phyloP scores from a whole-genome alignment of 768 basidiomycete species.

The Pleurotus djamor region DNA sequence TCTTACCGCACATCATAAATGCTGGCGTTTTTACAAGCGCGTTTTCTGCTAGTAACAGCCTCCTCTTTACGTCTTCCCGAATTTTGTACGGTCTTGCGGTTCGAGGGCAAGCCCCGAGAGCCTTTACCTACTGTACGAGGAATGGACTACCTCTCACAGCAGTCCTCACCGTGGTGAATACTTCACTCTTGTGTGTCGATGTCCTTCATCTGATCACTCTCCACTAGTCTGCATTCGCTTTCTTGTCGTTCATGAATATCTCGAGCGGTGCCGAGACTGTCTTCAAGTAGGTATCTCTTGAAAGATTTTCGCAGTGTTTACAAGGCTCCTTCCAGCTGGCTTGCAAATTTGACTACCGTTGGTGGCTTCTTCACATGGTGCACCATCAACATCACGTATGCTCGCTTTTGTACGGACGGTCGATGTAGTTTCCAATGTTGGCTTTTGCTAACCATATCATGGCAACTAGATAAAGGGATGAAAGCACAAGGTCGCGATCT shows the following conservation, averaged over 20 bases:
- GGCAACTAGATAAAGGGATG: conserved; percentile 33
- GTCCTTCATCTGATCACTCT: too few species aligned
- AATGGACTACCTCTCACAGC: conserved; percentile 42
- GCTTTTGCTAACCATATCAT: background rate
- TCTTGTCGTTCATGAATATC: conserved; percentile 66
- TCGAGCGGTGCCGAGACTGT: conserved; percentile 49
- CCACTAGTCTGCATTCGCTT: conserved; percentile 32
- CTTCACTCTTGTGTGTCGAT: too few species aligned
- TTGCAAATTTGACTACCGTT: conserved; percentile 64
- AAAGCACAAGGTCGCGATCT: conserved; percentile 64
- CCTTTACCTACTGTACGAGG: conserved; percentile 41
- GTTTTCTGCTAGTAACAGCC: conserved; percentile 70
- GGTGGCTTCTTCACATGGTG: conserved; percentile 70
- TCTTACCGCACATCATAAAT: conserved; percentile 68
- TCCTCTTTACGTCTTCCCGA: conserved; percentile 51
- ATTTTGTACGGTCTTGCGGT: conserved; percentile 51
- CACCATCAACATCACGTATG: conserved; percentile 66
- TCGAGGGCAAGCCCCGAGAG: conserved; percentile 44
- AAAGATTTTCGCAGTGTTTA: background rate
- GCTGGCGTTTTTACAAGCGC: conserved; percentile 68
- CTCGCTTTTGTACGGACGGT: conserved; percentile 51
- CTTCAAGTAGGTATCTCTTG: conserved; percentile 44
- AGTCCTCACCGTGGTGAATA: conserved; percentile 25
- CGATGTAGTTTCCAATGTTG: too few species aligned
- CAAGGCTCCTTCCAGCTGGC: conserved; percentile 42